Conservation (phyloP, 345 rosid genomes). For the Acer negundo region DNA sequence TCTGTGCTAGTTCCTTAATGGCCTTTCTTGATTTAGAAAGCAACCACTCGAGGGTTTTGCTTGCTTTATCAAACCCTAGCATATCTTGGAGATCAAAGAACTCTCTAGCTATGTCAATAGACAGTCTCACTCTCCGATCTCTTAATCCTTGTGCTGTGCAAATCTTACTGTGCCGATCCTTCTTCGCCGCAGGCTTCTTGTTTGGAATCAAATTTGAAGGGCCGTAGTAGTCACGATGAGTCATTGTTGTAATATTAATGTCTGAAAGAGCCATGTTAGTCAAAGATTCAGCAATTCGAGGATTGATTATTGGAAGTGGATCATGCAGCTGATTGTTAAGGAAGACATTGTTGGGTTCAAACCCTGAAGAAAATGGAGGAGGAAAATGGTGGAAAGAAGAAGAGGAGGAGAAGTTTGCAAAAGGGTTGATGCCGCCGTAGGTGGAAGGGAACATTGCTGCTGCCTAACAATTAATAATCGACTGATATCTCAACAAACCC, state of each 20-base stretch:
- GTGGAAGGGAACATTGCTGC: slow-evolving; percentile 34
- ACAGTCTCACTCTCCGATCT: slow-evolving; percentile 85
- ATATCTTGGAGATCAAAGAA: slow-evolving; percentile 88
- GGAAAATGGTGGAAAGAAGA: slow-evolving; percentile 21
- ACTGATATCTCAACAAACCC: slow-evolving; percentile 16
- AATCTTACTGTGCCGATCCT: slow-evolving; percentile 79
- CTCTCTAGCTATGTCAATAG: slow-evolving; percentile 63
- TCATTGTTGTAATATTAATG: slow-evolving; percentile 6
- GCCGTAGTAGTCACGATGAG: not conserved
- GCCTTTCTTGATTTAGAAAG: slow-evolving; percentile 58
- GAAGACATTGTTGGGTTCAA: slow-evolving; percentile 10
- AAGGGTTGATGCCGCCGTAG: slow-evolving; percentile 11
- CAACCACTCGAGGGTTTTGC: slow-evolving; percentile 86
- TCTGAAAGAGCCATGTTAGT: slow-evolving; percentile 18
- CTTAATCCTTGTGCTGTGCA: slow-evolving; percentile 73
- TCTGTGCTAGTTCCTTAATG: slow-evolving; percentile 45
- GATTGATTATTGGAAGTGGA: slow-evolving; percentile 20
- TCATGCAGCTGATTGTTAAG: slow-evolving; percentile 24
- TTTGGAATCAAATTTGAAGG: slow-evolving; percentile 3
- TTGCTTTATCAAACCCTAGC: slow-evolving; percentile 84
- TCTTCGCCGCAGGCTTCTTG: slow-evolving; percentile 44
- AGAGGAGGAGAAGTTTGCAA: slow-evolving; percentile 19
- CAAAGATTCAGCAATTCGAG: slow-evolving; percentile 18
- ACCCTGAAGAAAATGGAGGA: slow-evolving; percentile 13
- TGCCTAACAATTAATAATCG: not conserved